Conservation (phyloP, 139 green algal genomes). For the Chlamydomonas schloesseri region DNA sequence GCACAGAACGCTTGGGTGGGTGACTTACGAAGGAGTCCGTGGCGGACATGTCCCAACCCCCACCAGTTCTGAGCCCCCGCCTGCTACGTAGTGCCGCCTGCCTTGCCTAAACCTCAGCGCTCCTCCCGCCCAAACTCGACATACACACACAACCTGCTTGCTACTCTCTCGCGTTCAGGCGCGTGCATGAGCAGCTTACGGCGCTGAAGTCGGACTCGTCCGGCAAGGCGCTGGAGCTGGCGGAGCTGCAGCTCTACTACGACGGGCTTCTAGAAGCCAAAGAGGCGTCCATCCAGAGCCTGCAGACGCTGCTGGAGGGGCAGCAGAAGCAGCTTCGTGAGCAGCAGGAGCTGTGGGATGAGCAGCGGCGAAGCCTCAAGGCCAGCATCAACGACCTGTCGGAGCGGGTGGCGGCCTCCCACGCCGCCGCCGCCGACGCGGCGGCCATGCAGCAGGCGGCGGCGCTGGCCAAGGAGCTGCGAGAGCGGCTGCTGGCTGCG, state of each 20-base stretch:
- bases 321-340: slow-evolving; percentile 12
- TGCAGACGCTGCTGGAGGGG: slow-evolving; percentile 48
- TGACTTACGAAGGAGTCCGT: no score
- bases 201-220: neutral
- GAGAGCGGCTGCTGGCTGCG: neutral
- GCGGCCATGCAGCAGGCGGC: neutral
- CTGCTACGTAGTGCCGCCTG: no score
- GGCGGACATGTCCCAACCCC: no score
- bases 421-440: neutral
- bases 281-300: slow-evolving; percentile 45
- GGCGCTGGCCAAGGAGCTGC: neutral
- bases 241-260: slow-evolving; percentile 45
- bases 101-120: no score
- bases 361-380: slow-evolving; percentile 42
- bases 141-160: neutral
- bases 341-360: slow-evolving; percentile 33
- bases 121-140: neutral
- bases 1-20: neutral
- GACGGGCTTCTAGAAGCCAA: slow-evolving; percentile 50
- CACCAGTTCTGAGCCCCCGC: no score
- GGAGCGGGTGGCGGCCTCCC: neutral
- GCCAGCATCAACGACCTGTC: slow-evolving; percentile 22
- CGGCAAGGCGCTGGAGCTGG: slow-evolving; percentile 1
- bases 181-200: slow-evolving; percentile 43
- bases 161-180: neutral